Percentiles rank a stretch among this genome's conserved stretches.
Evolutionary conservation across 1,284 basidiomycete species (phyloP).

Genomic region (Ustilago bromivora): DNA sequence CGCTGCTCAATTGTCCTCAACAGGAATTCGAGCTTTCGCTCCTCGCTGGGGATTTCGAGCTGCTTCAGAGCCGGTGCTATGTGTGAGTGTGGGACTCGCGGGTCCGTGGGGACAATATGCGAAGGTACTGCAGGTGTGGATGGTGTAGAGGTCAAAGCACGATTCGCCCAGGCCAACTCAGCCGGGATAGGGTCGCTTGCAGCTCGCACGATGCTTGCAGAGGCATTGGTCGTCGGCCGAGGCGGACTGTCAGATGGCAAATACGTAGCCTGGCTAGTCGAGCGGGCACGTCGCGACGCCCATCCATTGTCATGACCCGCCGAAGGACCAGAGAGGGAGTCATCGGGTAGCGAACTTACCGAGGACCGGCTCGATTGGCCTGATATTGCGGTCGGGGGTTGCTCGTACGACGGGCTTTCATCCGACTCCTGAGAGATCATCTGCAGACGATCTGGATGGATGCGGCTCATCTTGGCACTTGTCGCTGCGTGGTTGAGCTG

Average conservation of each 20-base stretch:
- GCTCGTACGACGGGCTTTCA: neutral
- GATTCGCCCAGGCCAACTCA: neutral
- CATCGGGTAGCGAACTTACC: neutral
- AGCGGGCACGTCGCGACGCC: neutral
- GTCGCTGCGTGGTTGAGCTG: neutral
- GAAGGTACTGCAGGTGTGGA: neutral
- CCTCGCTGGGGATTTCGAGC: neutral
- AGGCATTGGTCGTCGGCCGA: neutral
- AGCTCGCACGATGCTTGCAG: neutral
- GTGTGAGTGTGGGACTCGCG: neutral
- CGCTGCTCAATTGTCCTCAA: constrained; percentile 13
- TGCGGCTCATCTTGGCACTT: neutral
- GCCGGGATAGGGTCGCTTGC: neutral
- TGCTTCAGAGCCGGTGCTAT: neutral
- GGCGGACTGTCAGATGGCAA: neutral
- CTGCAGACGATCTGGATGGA: neutral
- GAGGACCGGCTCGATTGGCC: neutral
- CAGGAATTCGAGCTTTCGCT: constrained; percentile 18
- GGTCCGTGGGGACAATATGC: neutral
- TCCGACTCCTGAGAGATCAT: neutral
- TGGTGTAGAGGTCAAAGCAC: neutral
- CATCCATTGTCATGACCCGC: constrained; percentile 11
- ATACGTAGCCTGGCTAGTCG: neutral
- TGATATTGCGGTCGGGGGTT: neutral
- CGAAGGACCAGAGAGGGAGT: neutral